Base-by-base conservation (phyloP, 495 filamentous ascomycete genomes). In the Lasiosphaeria hispida region DNA sequence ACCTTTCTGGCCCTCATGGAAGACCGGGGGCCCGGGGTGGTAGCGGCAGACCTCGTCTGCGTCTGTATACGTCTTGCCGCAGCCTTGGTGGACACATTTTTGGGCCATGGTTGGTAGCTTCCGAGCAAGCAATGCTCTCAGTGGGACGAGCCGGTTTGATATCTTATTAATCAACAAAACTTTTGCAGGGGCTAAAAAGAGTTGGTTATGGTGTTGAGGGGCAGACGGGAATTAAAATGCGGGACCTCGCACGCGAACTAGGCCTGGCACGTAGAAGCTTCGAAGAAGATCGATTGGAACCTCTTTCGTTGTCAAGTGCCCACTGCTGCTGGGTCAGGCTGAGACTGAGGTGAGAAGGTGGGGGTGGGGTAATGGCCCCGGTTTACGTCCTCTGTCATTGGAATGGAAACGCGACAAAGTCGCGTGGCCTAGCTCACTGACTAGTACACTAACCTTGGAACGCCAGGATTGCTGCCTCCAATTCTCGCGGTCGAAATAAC, bases 1-100 rank as follows among this genome's bases (percentile, higher is more conserved):
- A 96, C 94, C 94, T 86, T 98, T 98, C 75, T 97, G 93, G 41
- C 94, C 94, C 78, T 99, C 94, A 71, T 99, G 94, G 72, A 99
- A 99, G 67, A 95, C 80, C 55, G 92, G 92, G 44, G 91, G 92
- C 40, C 92, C 92, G 48, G 93, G 91, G 76, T 97, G 94, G 75
- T 96, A 96, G 60, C 85, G 76, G 70, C 94, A 99, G 55, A 86
- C 79, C 71, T 97, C 95, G 42, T 92, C 84, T 5, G 84, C 73
- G 71, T 97, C 88, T 48, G 84, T 84, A 75, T 91, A 98, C 30
- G 77, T 69, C 80, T 96, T 99, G 65, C 87, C 90, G 73, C 94
- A 98, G 63, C 91, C 89, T 73, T 96, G 93, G 75, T 97, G 95
- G 51, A 96, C 89, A 71, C 94, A 98, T 77, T 95, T 97, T 65